These are phyloP conservation scores for Spinacia oleracea DNA, from an alignment of 179 eudicot genomes.

Conservation along the genomic window DNA sequence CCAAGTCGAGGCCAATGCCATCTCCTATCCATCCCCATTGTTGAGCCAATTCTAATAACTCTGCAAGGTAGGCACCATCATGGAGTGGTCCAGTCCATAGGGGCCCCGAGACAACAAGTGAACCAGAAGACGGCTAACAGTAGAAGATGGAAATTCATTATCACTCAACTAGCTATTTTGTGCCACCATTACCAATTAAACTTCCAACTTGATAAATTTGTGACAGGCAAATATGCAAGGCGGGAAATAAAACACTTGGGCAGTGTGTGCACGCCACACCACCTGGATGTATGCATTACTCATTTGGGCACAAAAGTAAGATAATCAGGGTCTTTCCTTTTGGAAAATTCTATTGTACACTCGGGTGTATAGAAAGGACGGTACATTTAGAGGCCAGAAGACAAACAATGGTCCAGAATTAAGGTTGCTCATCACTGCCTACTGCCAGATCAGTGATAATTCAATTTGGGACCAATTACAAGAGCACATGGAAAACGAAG, in stretches of 20 bases:
- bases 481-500: neutral
- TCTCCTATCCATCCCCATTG: slow-evolving; percentile 84
- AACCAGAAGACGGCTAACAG: slow-evolving; percentile 47
- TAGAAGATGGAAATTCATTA: neutral
- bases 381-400: neutral
- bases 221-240: too few relatives aligned
- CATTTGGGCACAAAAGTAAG: neutral
- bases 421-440: neutral
- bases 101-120: slow-evolving; percentile 78
- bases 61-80: slow-evolving; percentile 49
- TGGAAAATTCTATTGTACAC: too few relatives aligned
- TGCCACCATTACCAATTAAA: neutral
- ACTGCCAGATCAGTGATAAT: neutral
- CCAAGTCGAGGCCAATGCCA: slow-evolving; percentile 53
- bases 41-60: slow-evolving; percentile 65
- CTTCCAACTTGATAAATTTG: too few relatives aligned
- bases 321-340: neutral
- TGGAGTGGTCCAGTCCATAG: slow-evolving; percentile 98
- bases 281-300: neutral
- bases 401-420: neutral
- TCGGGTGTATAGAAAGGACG: too few relatives aligned
- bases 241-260: neutral
- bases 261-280: neutral
- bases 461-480: neutral
- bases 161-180: slow-evolving; percentile 1